Evolutionary conservation across 441 rosid species (phyloP).

Genomic region (Monsonia emarginata): DNA sequence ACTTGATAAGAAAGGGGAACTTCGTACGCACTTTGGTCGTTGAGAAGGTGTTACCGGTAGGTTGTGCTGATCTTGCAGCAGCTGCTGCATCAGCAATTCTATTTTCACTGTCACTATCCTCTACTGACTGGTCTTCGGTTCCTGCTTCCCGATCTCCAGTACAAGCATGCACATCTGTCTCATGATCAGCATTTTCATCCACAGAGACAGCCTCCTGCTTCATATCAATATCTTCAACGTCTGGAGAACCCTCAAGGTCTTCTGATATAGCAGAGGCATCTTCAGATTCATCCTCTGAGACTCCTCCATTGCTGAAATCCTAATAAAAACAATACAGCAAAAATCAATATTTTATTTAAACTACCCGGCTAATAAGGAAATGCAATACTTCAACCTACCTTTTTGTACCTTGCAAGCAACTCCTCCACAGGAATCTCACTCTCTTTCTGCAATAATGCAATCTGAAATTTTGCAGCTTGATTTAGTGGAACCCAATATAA

Average conservation of each 20-base stretch:
- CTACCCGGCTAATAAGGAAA: conserved; percentile 14
- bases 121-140: conserved; percentile 35
- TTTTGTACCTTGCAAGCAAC: conserved; percentile 89
- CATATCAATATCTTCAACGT: conserved; percentile 28
- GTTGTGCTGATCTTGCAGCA: conserved; percentile 98
- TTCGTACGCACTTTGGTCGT: conserved; percentile 96
- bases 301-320: conserved; percentile 48
- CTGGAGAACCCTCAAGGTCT: conserved; percentile 29
- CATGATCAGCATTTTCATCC: conserved; percentile 31
- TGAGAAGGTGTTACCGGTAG: conserved; percentile 92
- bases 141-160: conserved; percentile 30
- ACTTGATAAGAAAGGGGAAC: conserved; percentile 94
- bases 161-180: conserved; percentile 24
- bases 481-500: conserved; percentile 16
- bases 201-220: conserved; percentile 33
- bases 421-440: conserved; percentile 81
- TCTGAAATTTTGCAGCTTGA: conserved; percentile 37
- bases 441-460: conserved; percentile 76
- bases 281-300: conserved; percentile 66
- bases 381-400: conserved; percentile 55
- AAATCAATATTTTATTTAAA: conserved; percentile 17
- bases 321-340: conserved; percentile 28
- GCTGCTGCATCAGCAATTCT: conserved; percentile 98
- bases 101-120: conserved; percentile 47
- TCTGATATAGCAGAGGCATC: conserved; percentile 56